Percentiles rank a stretch among this genome's conserved stretches.
These are phyloP conservation scores for Mycotypha africana DNA, from an alignment of 371 early-diverging fungal species.

Conservation along the genomic window DNA sequence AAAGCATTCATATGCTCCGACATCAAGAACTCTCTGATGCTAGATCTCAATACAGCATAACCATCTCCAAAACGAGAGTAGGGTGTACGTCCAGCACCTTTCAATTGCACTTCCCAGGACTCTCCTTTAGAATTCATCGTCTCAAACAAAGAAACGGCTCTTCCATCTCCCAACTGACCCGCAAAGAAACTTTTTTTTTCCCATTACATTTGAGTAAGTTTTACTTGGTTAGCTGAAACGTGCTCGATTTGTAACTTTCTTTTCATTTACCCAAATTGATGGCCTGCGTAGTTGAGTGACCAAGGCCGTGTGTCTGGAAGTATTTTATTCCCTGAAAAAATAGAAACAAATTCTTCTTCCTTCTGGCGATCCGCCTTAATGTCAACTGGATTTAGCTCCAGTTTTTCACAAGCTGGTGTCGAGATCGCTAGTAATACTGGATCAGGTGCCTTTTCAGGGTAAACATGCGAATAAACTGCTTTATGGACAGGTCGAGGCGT, in stretches of 20 bases:
- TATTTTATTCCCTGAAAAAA: conserved; percentile 41
- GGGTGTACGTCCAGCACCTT: conserved; percentile 83
- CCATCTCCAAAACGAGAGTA: conserved; percentile 90
- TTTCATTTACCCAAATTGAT: conserved; percentile 76
- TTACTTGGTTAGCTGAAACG: no score
- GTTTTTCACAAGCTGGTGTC: conserved; percentile 19
- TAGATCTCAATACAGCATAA: conserved; percentile 75
- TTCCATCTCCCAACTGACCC: conserved; percentile 84
- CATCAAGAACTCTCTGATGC: conserved; percentile 80
- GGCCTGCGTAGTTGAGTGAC: conserved; percentile 84
- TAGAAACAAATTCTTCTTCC: conserved; percentile 21
- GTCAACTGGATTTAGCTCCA: conserved; percentile 39
- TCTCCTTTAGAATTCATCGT: conserved; percentile 30
- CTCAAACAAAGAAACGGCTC: conserved; percentile 75
- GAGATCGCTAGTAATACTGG: conserved; percentile 45
- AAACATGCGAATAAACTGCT: conserved; percentile 55
- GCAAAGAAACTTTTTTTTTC: conserved; percentile 49
- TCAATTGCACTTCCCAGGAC: conserved; percentile 82
- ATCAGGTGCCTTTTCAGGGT: conserved; percentile 47
- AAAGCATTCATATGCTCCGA: conserved; percentile 75
- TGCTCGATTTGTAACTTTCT: no score
- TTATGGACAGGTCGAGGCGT: conserved; percentile 53
- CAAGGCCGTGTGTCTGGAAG: conserved; percentile 63
- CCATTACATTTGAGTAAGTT: no score
- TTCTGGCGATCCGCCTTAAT: conserved; percentile 3